Base-by-base conservation (phyloP, 495 filamentous ascomycete genomes). In the Melanomma pulvis-pyrius region DNA sequence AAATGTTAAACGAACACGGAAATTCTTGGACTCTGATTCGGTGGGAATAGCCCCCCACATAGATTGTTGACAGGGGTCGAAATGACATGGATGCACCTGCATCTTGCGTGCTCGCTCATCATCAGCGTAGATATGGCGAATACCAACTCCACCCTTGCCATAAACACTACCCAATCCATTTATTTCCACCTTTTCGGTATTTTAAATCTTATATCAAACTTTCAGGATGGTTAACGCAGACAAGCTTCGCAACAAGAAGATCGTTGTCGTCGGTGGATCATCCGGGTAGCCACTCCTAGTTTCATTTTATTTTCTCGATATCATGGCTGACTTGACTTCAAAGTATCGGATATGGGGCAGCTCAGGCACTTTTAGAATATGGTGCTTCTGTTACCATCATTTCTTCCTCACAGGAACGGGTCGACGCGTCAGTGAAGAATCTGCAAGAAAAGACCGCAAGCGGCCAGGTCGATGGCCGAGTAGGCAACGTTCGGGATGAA, bases 341-440 rank as follows among this genome's bases (percentile, higher is more conserved):
- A 8, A 44, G 55, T n/a, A 61, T 65, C 39, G 62, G 62, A 6
- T 44, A 47, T 39, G 62, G 62, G 12, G 62, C 53, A 7, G 62
- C 53, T 1, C 30, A 59, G 21, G 65, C 65, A n/a, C 50, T 68
- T 11, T 53, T 69, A 21, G 66, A 64, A 26, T 41, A 58, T 39
- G 61, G 66, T 0, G 66, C 66, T 8, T 30, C 51, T 22, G 66
- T 69, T 26, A 60, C 47, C 2, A 65, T 69, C 52, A 30, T 69
- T 21, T 69, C 66, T 28, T 69, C 66, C 1, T 64, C 60, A 11
- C 22, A 65, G 28, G 60, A 64, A 15, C 70, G 71, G 2, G 71
- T 79, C 39, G 64, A 74, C 58, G 32, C 48, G 17, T 76, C 76
- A 34, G 68, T 77, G 1, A 53, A 71, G 44, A 59, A 71, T 0